These are phyloP conservation scores for Wickerhamiella spandovensis DNA, from an alignment of 805 yeast species.

Conservation along the genomic window DNA sequence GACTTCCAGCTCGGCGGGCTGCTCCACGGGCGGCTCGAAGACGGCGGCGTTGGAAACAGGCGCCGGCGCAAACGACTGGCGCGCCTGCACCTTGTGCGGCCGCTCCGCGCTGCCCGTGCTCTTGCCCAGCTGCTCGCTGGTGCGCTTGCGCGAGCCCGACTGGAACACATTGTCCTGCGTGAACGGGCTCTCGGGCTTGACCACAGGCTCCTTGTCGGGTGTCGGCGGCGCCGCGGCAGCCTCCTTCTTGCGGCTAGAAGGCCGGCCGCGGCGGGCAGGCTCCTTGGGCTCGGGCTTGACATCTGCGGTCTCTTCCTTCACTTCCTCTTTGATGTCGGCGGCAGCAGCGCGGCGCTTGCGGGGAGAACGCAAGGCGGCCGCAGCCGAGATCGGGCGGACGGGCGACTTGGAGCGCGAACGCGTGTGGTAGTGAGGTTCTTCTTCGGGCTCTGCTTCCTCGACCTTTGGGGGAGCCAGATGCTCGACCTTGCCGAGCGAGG, in stretches of 20 bases:
- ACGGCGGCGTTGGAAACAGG: background rate
- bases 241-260: background rate
- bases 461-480: background rate
- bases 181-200: background rate
- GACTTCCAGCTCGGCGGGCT: background rate
- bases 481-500: background rate
- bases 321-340: background rate
- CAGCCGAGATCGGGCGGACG: background rate
- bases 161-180: constrained; percentile 16
- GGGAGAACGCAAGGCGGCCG: background rate
- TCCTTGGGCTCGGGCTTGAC: background rate
- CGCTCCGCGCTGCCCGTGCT: background rate
- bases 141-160: constrained; percentile 6
- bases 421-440: background rate
- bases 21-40: background rate
- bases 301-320: background rate
- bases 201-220: background rate
- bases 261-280: background rate
- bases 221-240: background rate
- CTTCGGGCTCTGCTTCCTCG: background rate
- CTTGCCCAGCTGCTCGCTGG: constrained; percentile 3
- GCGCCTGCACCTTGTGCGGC: constrained; percentile 1
- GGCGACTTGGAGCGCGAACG: constrained; percentile 7
- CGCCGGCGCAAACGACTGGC: background rate
- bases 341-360: background rate